Percentiles rank a stretch among this genome's conserved stretches.
phyloP scores from a whole-genome alignment of 2,329 filamentous ascomycete genomes.

The Aspergillus ruber region DNA sequence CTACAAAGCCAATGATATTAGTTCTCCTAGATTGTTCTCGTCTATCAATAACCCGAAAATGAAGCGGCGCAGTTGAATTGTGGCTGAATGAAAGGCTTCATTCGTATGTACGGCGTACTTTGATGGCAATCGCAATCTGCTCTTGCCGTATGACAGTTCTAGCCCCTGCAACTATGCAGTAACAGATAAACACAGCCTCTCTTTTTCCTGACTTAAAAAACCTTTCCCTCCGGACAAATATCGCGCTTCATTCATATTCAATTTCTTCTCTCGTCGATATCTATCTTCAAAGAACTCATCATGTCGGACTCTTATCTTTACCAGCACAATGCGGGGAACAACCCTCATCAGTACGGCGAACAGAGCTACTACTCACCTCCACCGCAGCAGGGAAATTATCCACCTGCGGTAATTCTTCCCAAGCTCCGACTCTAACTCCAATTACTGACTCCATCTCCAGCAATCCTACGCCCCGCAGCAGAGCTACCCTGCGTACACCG shows the following conservation, averaged over 20 bases:
- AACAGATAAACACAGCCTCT: neutral
- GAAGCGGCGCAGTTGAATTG: too few species aligned
- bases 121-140: too few species aligned
- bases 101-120: too few species aligned
- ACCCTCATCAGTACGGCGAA: conserved; percentile 6
- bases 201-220: neutral
- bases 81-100: too few species aligned
- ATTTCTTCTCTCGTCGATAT: neutral
- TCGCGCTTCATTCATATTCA: too few species aligned
- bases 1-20: too few species aligned
- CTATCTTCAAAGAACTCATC: neutral
- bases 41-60: too few species aligned
- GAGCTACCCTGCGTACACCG: conserved; percentile 1
- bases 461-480: conserved; percentile 1
- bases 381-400: conserved; percentile 19
- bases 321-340: conserved; percentile 9
- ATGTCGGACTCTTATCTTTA: conserved; percentile 16
- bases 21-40: too few species aligned
- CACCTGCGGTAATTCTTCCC: conserved; percentile 17
- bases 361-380: conserved; percentile 17
- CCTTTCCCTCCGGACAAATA: too few species aligned
- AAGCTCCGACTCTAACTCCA: neutral
- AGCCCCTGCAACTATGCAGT: neutral
- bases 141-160: too few species aligned
- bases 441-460: neutral